These are phyloP conservation scores for Aspergillus affinis DNA, from an alignment of 495 filamentous ascomycete genomes.

Conservation along the genomic window DNA sequence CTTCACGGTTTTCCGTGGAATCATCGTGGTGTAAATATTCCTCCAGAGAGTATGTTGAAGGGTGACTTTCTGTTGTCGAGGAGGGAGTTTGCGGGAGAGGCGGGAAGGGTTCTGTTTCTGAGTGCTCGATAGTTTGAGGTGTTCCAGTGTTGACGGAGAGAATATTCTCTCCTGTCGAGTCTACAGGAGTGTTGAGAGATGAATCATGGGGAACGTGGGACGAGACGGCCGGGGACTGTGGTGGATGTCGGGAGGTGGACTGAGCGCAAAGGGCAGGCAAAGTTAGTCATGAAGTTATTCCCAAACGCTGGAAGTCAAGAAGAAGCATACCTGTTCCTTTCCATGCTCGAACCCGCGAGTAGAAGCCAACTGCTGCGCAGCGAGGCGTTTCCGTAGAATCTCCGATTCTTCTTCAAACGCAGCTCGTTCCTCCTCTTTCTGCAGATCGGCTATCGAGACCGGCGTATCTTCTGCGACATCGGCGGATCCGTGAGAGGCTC, in stretches of 20 bases:
- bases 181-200: slow-evolving; percentile 8
- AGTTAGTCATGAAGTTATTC: not conserved
- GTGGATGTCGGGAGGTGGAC: slow-evolving; percentile 11
- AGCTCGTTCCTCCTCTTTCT: slow-evolving; percentile 71
- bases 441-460: slow-evolving; percentile 66
- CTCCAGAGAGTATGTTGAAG: not conserved
- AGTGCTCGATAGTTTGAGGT: slow-evolving; percentile 20
- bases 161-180: slow-evolving; percentile 14
- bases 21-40: not conserved
- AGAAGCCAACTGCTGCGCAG: slow-evolving; percentile 69
- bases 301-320: not conserved
- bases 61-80: slow-evolving; percentile 6
- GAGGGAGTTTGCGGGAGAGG: slow-evolving; percentile 24
- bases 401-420: slow-evolving; percentile 68
- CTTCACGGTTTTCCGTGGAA: not conserved
- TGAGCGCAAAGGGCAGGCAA: slow-evolving; percentile 1
- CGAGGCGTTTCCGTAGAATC: slow-evolving; percentile 66
- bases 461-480: slow-evolving; percentile 29
- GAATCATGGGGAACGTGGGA: slow-evolving; percentile 13
- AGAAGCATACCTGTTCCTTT: slow-evolving; percentile 21
- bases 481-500: slow-evolving; percentile 25
- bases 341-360: slow-evolving; percentile 58
- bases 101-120: slow-evolving; percentile 40
- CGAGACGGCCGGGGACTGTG: slow-evolving; percentile 13
- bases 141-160: slow-evolving; percentile 6